phyloP scores from a whole-genome alignment of 2,329 filamentous ascomycete genomes.

The Aureobasidium sp. region DNA sequence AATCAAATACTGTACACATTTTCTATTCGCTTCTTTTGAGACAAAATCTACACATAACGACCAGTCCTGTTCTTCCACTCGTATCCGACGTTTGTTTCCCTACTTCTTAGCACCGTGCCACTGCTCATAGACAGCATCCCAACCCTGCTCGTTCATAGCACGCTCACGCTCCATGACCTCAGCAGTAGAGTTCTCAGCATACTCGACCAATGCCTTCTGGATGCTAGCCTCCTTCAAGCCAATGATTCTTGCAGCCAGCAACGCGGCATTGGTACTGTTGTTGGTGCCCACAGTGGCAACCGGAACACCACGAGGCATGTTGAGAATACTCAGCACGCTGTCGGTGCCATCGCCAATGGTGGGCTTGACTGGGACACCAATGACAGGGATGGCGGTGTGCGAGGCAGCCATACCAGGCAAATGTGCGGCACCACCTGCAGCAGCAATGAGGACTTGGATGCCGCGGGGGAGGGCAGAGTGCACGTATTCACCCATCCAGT shows the following conservation, averaged over 20 bases:
- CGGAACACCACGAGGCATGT: conserved; percentile 42
- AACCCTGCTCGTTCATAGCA: conserved; percentile 47
- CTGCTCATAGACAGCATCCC: conserved; percentile 23
- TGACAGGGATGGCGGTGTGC: conserved; percentile 43
- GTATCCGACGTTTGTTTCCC: background rate
- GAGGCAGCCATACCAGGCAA: conserved; percentile 45
- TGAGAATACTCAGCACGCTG: conserved; percentile 42
- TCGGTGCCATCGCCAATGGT: conserved; percentile 43
- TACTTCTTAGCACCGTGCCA: conserved; percentile 22
- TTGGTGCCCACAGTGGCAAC: conserved; percentile 39
- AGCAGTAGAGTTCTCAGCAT: conserved; percentile 53
- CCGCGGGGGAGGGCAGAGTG: conserved; percentile 30
- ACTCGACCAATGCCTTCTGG: conserved; percentile 50
- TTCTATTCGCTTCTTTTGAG: background rate
- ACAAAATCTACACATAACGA: background rate
- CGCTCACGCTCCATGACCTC: conserved; percentile 58
- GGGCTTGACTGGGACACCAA: conserved; percentile 44
- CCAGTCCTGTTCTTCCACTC: background rate
- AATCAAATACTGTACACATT: background rate
- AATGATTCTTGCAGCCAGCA: conserved; percentile 38
- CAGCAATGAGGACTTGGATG: conserved; percentile 41
- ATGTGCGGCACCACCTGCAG: conserved; percentile 43
- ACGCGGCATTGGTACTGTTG: conserved; percentile 38
- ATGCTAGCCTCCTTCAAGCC: conserved; percentile 45
- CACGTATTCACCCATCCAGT: conserved; percentile 40